Evolutionary conservation across 345 rosid genomes (phyloP), one percentile per base, ranked within the genome.

Genomic region (Syzygium jambos): DNA sequence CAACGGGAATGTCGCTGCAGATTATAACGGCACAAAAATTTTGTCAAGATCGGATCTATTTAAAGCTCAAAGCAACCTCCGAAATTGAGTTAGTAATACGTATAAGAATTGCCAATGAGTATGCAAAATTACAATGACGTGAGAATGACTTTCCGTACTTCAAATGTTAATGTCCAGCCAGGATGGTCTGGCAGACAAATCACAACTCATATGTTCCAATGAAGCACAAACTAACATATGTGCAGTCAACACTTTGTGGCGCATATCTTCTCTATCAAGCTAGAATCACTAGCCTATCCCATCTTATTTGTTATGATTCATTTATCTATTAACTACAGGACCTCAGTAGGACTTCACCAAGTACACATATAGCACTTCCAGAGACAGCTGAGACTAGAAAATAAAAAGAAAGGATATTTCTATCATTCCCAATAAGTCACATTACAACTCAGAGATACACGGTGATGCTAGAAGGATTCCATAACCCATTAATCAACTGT

Each of bases 1-100:
- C 91, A 95, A 85, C 6, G 99, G 98, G 89, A 97, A 97, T 52
- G 98, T 97, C 63, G 93, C 98, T 97, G 95, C 92, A 87, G 38
- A 87, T 86, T 55, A 87, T 55, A 6, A 61, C 5, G 86, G 68
- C 51, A 43, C n/a, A 78, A 56, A 54, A 17, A 0, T 43, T 49
- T 27, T 29, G 25, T n/a, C n/a, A 25, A 51, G 85, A 84, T 52
- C 23, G 11, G 55, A 84, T 52, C 59, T 52, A 52, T 52, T 84
- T 84, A 38, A 21, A 52, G 85, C 78, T 34, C 78, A 68, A 68
- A 68, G 5, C 25, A 9, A 34, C 25, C 78, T 19, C 43, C 12
- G 3, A 68, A 68, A 68, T 17, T 17, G 25, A 34, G 22, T 73
- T 9, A 34, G 46, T 68, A 34, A 34, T 73, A 34, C 43, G 16